These are phyloP conservation scores for Didymella keratinophila DNA, from an alignment of 2,329 filamentous ascomycete genomes.

Conservation along the genomic window DNA sequence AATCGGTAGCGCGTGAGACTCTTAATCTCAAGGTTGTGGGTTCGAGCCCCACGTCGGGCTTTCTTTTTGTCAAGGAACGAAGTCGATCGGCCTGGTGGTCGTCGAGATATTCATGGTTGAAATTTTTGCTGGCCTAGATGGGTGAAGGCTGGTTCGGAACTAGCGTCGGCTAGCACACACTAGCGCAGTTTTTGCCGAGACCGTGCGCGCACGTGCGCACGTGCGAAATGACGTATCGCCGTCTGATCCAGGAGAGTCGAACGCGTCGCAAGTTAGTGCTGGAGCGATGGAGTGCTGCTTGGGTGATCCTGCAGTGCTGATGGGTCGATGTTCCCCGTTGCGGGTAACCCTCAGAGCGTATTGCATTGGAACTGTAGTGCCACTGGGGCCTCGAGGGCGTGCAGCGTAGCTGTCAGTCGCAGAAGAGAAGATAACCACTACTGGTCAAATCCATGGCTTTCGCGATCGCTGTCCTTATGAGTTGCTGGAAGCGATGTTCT, in stretches of 20 bases:
- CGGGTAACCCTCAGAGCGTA: too few species aligned
- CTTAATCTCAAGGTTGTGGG: constrained; percentile 20
- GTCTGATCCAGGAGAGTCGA: too few species aligned
- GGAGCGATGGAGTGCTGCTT: too few species aligned
- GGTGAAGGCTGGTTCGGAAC: background rate
- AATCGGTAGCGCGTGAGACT: constrained; percentile 20
- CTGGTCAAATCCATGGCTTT: too few species aligned
- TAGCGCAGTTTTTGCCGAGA: background rate
- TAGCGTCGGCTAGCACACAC: background rate
- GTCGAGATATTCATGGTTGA: background rate
- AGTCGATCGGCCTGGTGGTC: background rate
- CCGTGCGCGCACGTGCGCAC: background rate
- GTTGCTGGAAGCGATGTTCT: too few species aligned
- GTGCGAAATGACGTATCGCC: background rate
- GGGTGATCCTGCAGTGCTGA: too few species aligned
- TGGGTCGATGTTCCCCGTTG: too few species aligned
- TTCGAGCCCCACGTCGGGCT: constrained; percentile 19
- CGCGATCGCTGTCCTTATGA: too few species aligned
- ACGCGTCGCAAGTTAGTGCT: background rate
- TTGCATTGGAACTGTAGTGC: too few species aligned
- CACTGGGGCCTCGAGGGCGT: too few species aligned
- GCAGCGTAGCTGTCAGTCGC: too few species aligned
- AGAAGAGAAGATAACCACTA: too few species aligned
- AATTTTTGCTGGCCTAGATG: background rate
- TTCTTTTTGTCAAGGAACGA: background rate